Conservation (phyloP, 106 monocot species). For the Allium fistulosum region DNA sequence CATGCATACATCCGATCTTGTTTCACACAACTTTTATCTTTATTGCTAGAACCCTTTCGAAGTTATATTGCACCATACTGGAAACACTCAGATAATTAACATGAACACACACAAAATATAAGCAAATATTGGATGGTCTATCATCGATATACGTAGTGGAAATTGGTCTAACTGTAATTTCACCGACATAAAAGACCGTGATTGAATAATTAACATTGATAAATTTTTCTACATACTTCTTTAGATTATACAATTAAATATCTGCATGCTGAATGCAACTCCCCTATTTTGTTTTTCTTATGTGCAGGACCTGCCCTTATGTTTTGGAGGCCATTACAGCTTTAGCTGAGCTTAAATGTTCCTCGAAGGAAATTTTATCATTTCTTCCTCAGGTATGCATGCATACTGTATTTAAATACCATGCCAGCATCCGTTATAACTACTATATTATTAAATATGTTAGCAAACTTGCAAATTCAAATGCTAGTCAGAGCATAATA, state of each 20-base stretch:
- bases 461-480: no score
- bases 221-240: no score
- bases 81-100: neutral
- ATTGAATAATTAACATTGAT: no score
- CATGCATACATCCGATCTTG: neutral
- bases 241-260: no score
- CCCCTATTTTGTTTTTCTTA: slow-evolving; percentile 7
- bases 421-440: neutral
- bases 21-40: neutral
- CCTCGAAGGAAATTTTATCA: slow-evolving; percentile 74
- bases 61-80: neutral
- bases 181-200: no score
- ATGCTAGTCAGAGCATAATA: no score
- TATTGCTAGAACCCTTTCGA: neutral
- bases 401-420: neutral
- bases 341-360: slow-evolving; percentile 79
- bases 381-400: slow-evolving; percentile 77
- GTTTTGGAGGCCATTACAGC: slow-evolving; percentile 82
- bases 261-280: no score
- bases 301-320: slow-evolving; percentile 80
- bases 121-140: no score
- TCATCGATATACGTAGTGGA: no score
- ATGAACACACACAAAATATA: no score
- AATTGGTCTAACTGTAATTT: no score
- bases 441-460: no score